Evolutionary conservation across 2,329 filamentous ascomycete species (phyloP), one percentile per base, ranked within the genome.

Genomic region (Basipetospora chlamydospora): DNA sequence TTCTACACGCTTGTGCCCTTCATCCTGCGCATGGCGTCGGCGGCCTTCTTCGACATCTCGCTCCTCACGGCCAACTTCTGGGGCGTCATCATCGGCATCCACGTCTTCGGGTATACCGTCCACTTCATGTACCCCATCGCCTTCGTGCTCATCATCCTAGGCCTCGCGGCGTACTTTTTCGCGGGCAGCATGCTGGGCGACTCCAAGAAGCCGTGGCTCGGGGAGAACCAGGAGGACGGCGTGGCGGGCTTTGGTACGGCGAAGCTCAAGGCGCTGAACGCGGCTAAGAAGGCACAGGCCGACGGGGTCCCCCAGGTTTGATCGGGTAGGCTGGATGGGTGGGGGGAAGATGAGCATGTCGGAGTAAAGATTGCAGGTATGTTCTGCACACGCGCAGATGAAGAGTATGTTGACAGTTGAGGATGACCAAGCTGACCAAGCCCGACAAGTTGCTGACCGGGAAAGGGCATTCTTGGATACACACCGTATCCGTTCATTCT

Each of bases 1-100:
- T 98, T 98, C 61, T 98, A 98, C 64, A 77, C 77, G 6, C 65
- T 90, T 3, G 86, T 82, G 0, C 90, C 90, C 0, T 61, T 96
- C 38, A 70, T 98, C 43, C 78, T 96, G 59, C 83, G 90, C 45
- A 80, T 96, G 63, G 81, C 81, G 20, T 82, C 75, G 12, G 90
- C 90, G 3, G 88, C 87, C 15, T 95, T 98, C 61, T 92, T 95
- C 66, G 93, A 98, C 58, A 93, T 96, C 50, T 88, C 81, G 6
- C 65, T 98, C 45, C 66, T 98, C 41, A 96, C 90, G 2, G 84
- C 78, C 48, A 95, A 93, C 60, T 96, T 96, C 63, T 98, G 90
- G 90, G 87, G 86, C 45, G 80, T 93, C 43, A 80, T 92, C 46
- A 88, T 98, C 47, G 90, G 90, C 34, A 74, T 92, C 46, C 71